Evolutionary conservation across 2,329 filamentous ascomycete genomes (phyloP), one percentile per base, ranked within the genome.

Genomic region (Amphichorda felina): DNA sequence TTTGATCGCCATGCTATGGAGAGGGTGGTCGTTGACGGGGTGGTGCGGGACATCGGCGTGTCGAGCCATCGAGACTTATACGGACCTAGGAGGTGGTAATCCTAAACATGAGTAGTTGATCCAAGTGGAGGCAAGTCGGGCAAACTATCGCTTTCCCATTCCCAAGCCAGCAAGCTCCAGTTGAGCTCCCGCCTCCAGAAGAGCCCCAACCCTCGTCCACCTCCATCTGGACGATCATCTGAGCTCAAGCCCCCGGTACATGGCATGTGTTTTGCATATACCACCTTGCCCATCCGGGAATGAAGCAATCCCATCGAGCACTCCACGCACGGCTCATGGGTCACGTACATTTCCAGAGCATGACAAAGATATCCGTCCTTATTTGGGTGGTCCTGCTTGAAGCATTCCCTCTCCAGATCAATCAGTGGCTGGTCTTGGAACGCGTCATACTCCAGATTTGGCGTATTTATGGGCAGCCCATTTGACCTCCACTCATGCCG

Each of bases 301-400:
- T 96, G 88, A 16, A 96, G 68, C 46, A 96, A 82, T 2, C 85
- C 91, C 91, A 96, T 96, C 25, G 83, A 86, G 60, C 91, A 98
- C 74, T 94, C 93, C 40, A 94, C 74, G 54, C 91, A 98, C 5
- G 91, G 91, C 60, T 98, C 91, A 51, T 96, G 88, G 2, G 88
- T 94, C 41, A 93, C 68, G 60, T 95, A 96, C 38, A 98, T 73
- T 57, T 96, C 89, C 21, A 98, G 71, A 37, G 86, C 84, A 45
- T 94, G 86, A 60, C 89, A 96, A 15, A 98, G 75, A 55, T 98
- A 98, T 36, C 89, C 89, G 45, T 86, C 83, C 22, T 74, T 71
- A 43, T 68, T 72, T 28, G 71, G 73, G 49, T 79, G 81, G 47
- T 79, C 76, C 47, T 73, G 61, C 33, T 67, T 63, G 49, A 77